Evolutionary conservation across 176 grass and related monocot genomes (phyloP), one percentile per base, ranked within the genome.

Genomic region (Coix lacrymajobi): DNA sequence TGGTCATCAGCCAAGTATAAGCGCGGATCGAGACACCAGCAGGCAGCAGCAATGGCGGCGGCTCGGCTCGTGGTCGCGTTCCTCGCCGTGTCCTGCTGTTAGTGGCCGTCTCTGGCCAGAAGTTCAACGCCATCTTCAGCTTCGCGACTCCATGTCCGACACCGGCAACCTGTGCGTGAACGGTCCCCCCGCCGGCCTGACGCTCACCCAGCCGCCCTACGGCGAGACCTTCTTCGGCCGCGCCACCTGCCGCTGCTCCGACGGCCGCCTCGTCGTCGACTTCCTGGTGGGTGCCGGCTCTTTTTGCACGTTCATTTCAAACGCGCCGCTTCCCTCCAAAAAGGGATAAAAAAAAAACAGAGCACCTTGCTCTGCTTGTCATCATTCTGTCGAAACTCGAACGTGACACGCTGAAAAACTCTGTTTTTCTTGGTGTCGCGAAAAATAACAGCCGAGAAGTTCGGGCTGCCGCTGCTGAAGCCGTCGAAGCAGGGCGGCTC

Each of bases 141-240:
- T 97, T 94, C 78, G 94, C 33, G 94, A 97, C 81, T 97, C 94
- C 66, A 89, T 97, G 75, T 94, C 94, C 30, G 94, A 97, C 85
- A 92, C 94, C 34, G 94, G 94, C 66, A 97, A 97, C 85, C 85
- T 97, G 68, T 93, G 91, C 77, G 91, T 93, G 17, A 91, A 91
- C 52, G 91, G 91, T 0, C 74, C 81, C 7, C 90, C 90, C 0
- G 88, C 93, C 13, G 86, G 88, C 10, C 87, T 96, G 10, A 97
- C 91, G 2, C 80, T 90, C 75, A 84, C 94, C 74, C 87, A 97
- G 57, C 89, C 87, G 0, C 94, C 94, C 33, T 97, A 97, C 61
- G 94, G 94, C 4, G 83, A 85, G 79, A 97, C 94, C 36, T 97
- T 90, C 79, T 97, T 97, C 66, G 89, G 91, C 87, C 82, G 83